Evolutionary conservation across 1,139 yeast genomes (phyloP).

Genomic region (Yamadazyma friedrichii): DNA sequence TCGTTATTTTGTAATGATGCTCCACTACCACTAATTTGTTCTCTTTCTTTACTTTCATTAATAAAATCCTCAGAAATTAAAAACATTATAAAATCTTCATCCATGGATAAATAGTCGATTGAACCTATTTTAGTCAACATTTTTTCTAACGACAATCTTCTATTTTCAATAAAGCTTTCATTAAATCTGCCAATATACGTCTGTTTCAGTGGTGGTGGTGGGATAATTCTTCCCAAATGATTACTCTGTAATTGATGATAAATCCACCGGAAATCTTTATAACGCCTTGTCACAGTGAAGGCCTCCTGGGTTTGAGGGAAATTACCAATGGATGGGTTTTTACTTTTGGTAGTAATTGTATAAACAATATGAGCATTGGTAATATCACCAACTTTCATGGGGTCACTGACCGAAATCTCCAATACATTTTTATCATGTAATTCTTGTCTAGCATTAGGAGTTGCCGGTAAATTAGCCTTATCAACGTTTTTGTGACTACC

Average conservation of each 20-base stretch:
- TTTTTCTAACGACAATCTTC: conserved; percentile 82
- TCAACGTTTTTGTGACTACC: conserved; percentile 4
- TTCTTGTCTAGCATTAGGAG: conserved; percentile 1
- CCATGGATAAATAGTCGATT: conserved; percentile 58
- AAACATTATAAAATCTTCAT: conserved; percentile 75
- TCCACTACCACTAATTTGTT: conserved; percentile 52
- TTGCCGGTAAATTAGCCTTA: conserved; percentile 5
- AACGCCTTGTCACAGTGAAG: conserved; percentile 66
- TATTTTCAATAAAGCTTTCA: conserved; percentile 81
- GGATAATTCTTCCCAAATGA: conserved; percentile 88
- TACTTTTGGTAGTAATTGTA: conserved; percentile 61
- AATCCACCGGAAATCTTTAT: conserved; percentile 83
- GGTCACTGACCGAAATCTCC: conserved; percentile 82
- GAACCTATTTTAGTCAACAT: conserved; percentile 74
- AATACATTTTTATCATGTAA: conserved; percentile 22
- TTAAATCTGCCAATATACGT: conserved; percentile 81
- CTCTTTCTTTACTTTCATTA: conserved; percentile 64
- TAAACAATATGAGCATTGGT: conserved; percentile 89
- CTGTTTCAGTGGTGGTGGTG: conserved; percentile 97
- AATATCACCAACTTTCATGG: conserved; percentile 86
- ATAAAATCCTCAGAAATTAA: conserved; percentile 71
- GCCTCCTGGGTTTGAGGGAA: conserved; percentile 27
- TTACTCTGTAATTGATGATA: conserved; percentile 83
- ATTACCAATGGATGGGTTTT: conserved; percentile 22
- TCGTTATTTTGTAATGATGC: conserved; percentile 48